Evolutionary conservation across 371 early-diverging fungal species (phyloP).

Genomic region (Mortierella sp.): DNA sequence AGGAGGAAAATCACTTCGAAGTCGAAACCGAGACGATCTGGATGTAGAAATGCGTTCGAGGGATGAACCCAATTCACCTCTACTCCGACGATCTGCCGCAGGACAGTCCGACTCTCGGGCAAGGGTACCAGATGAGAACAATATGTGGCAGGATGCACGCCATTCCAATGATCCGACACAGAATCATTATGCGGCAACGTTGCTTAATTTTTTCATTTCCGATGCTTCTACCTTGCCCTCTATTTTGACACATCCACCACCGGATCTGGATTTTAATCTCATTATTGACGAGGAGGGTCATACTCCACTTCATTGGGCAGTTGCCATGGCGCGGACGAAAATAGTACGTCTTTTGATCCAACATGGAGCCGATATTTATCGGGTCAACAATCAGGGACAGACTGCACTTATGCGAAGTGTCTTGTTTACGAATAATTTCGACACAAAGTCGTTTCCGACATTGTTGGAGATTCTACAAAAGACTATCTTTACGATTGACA

Average conservation of each 20-base stretch:
- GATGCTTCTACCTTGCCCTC: constrained; percentile 61
- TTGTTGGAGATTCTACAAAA: constrained; percentile 81
- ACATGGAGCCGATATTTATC: constrained; percentile 78
- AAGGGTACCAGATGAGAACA: neutral
- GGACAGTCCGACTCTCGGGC: constrained; percentile 19
- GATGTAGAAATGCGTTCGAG: constrained; percentile 36
- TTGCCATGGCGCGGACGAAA: constrained; percentile 86
- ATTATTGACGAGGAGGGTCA: constrained; percentile 95
- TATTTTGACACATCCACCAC: constrained; percentile 59
- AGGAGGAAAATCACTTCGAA: constrained; percentile 8
- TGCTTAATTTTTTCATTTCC: constrained; percentile 72
- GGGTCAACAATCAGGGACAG: constrained; percentile 86
- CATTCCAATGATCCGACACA: constrained; percentile 14
- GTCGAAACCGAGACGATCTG: neutral
- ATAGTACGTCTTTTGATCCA: constrained; percentile 79
- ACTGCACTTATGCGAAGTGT: constrained; percentile 93
- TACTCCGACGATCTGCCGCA: constrained; percentile 19
- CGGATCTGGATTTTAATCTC: constrained; percentile 82
- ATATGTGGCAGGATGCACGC: constrained; percentile 22
- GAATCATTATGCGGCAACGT: constrained; percentile 49
- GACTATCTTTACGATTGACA: constrained; percentile 82
- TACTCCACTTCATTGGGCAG: constrained; percentile 96
- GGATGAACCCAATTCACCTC: constrained; percentile 22
- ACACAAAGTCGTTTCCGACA: constrained; percentile 80
- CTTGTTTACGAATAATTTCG: constrained; percentile 88